phyloP scores from a whole-genome alignment of 108 stramenopile genomes.

The Nitzschia sp. region DNA sequence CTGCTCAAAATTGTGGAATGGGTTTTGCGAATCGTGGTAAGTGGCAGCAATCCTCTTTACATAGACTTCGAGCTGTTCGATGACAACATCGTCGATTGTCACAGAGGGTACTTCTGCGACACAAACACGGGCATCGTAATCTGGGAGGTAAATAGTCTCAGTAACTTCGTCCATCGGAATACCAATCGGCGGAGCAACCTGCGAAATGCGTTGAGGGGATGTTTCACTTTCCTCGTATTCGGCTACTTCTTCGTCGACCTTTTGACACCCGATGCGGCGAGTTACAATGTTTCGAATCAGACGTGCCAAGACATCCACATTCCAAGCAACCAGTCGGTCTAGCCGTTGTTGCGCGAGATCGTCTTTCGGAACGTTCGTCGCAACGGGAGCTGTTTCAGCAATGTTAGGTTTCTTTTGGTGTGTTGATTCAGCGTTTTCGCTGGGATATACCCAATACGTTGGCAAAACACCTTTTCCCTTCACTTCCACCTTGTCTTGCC shows the following conservation, averaged over 20 bases:
- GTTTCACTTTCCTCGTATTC: not conserved
- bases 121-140: too few relatives aligned
- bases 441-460: slow-evolving; percentile 15
- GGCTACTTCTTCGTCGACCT: not conserved
- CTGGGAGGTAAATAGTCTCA: not conserved
- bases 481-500: slow-evolving; percentile 22
- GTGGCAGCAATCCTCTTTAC: not conserved
- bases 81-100: too few relatives aligned
- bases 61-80: too few relatives aligned
- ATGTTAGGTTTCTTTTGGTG: not conserved
- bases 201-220: too few relatives aligned
- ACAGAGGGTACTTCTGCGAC: too few relatives aligned
- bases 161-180: slow-evolving; percentile 2
- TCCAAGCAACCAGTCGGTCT: slow-evolving; percentile 24
- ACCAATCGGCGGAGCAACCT: not conserved
- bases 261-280: not conserved
- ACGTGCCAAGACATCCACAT: slow-evolving; percentile 16
- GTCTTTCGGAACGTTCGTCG: not conserved
- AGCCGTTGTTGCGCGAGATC: slow-evolving; percentile 4
- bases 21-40: not conserved
- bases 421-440: not conserved
- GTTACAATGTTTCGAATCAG: slow-evolving; percentile 15
- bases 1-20: slow-evolving; percentile 16
- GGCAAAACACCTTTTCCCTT: slow-evolving; percentile 34
- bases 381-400: too few relatives aligned